phyloP scores from a whole-genome alignment of 31 red algal genomes.

The Asparagopsis taxiformis region DNA sequence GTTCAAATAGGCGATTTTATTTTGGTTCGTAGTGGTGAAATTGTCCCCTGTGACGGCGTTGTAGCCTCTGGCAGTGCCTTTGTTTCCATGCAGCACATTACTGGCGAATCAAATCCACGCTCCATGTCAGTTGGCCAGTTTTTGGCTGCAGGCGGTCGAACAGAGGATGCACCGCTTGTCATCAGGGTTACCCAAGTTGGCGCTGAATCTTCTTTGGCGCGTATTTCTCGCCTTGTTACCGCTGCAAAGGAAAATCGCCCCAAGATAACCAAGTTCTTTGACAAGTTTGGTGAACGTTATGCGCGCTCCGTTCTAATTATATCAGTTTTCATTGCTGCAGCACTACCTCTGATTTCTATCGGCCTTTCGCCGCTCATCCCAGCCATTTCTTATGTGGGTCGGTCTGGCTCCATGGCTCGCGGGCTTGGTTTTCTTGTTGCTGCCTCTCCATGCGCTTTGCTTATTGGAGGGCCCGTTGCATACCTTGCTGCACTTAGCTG shows the following conservation, averaged over 20 bases:
- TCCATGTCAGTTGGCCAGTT: conserved; percentile 35
- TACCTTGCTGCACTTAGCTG: conserved; percentile 67
- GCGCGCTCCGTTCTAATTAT: conserved; percentile 42
- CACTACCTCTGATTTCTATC: conserved; percentile 32
- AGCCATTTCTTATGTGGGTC: conserved; percentile 30
- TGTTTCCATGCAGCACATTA: conserved; percentile 79
- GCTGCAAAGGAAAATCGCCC: conserved; percentile 81
- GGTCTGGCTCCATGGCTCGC: conserved; percentile 49
- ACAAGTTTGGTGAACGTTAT: conserved; percentile 84
- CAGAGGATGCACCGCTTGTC: conserved; percentile 70
- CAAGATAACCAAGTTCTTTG: conserved; percentile 68
- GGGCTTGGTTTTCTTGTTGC: conserved; percentile 75
- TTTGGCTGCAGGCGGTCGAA: conserved; percentile 63
- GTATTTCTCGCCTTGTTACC: conserved; percentile 79
- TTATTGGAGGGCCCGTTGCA: conserved; percentile 88
- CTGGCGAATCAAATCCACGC: conserved; percentile 72
- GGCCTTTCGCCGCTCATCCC: conserved; percentile 16
- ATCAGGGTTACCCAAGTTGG: conserved; percentile 65
- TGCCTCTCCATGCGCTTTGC: conserved; percentile 77
- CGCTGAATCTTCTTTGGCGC: conserved; percentile 67
- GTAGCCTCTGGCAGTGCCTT: conserved; percentile 64
- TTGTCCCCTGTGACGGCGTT: conserved; percentile 80
- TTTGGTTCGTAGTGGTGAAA: conserved; percentile 73
- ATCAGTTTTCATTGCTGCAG: conserved; percentile 52
- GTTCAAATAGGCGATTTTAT: conserved; percentile 72